Evolutionary conservation across 371 early-diverging fungal genomes (phyloP).

Genomic region (Dichotomocladium elegans): DNA sequence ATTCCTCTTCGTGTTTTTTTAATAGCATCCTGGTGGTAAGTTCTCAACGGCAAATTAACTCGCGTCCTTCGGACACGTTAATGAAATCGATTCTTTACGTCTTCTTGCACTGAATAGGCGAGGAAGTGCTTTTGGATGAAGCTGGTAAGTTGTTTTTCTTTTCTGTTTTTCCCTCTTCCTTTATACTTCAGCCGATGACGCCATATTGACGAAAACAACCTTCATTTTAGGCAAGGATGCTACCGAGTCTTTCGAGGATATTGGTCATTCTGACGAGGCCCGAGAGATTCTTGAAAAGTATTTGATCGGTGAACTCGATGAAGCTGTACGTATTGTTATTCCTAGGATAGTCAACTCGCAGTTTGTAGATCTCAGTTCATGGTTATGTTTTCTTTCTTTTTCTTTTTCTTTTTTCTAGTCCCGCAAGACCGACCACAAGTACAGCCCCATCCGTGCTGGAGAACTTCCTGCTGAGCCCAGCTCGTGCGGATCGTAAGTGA

Average conservation of each 20-base stretch:
- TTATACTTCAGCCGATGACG: no score
- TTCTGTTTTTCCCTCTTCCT: no score
- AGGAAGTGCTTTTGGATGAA: constrained; percentile 60
- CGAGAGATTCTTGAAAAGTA: constrained; percentile 42
- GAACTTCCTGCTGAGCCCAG: constrained; percentile 33
- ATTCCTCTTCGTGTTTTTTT: no score
- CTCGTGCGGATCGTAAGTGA: constrained; percentile 46
- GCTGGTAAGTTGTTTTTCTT: no score
- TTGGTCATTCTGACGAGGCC: constrained; percentile 81
- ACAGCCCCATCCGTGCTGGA: constrained; percentile 34
- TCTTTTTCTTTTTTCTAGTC: no score
- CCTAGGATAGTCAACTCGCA: no score
- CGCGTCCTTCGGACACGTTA: background rate
- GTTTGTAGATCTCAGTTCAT: no score
- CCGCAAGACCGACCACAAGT: constrained; percentile 15
- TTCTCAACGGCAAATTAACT: background rate
- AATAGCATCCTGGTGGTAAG: constrained; percentile 52
- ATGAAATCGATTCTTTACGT: background rate
- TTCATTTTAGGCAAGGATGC: constrained; percentile 63
- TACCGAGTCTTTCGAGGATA: constrained; percentile 86
- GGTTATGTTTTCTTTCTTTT: no score
- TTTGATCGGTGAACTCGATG: constrained; percentile 37
- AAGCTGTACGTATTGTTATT: constrained; percentile 23
- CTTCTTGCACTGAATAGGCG: no score
- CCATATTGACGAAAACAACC: no score